Evolutionary conservation across 1,139 yeast species (phyloP).

Genomic region (Saccharomyces hybrid): DNA sequence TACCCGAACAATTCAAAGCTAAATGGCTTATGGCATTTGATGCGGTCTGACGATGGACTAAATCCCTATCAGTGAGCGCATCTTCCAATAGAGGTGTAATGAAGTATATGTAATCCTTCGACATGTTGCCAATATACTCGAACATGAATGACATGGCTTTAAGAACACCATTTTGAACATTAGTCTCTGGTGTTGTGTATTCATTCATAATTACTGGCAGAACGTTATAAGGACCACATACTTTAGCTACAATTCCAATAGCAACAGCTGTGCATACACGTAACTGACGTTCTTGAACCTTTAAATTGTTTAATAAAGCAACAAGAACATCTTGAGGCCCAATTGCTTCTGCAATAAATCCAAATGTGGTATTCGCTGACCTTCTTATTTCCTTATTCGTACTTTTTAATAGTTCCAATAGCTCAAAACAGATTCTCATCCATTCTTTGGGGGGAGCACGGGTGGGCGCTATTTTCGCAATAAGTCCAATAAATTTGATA

Average conservation of each 20-base stretch:
- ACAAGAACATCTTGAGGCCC: conserved; percentile 96
- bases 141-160: conserved; percentile 87
- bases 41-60: conserved; percentile 93
- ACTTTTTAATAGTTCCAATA: conserved; percentile 82
- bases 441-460: conserved; percentile 88
- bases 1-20: conserved; percentile 72
- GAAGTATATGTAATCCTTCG: conserved; percentile 77
- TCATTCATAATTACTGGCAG: conserved; percentile 95
- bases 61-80: conserved; percentile 85
- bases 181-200: conserved; percentile 83
- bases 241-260: conserved; percentile 91
- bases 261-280: conserved; percentile 98
- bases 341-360: conserved; percentile 81
- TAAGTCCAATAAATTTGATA: conserved; percentile 70
- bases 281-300: conserved; percentile 92
- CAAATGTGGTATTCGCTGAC: conserved; percentile 88
- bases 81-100: conserved; percentile 78
- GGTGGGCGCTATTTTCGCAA: conserved; percentile 77
- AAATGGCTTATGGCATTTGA: conserved; percentile 80
- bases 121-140: conserved; percentile 81
- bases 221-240: conserved; percentile 89
- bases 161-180: conserved; percentile 91
- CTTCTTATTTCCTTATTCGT: conserved; percentile 68
- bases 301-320: conserved; percentile 71
- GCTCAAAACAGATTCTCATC: conserved; percentile 93